These are phyloP conservation scores for Yamadazyma pseudoaaseri DNA, from an alignment of 1,139 yeast genomes.

Conservation along the genomic window DNA sequence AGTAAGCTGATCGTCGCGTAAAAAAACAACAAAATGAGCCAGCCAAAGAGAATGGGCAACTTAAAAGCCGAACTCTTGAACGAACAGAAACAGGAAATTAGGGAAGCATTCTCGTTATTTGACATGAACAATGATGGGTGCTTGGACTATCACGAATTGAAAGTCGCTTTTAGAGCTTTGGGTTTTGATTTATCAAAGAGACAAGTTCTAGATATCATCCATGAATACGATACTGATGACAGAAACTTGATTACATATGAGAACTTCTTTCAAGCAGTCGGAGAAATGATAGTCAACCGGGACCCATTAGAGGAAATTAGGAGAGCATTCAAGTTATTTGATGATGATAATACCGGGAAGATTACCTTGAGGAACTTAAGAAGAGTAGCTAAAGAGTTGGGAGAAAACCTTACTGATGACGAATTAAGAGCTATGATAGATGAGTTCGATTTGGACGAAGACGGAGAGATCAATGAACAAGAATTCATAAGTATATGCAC, in stretches of 20 bases:
- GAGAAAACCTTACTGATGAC: slow-evolving; percentile 89
- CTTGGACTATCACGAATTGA: slow-evolving; percentile 88
- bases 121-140: slow-evolving; percentile 92
- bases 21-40: slow-evolving; percentile 12
- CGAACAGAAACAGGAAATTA: slow-evolving; percentile 88
- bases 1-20: no score
- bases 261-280: slow-evolving; percentile 77
- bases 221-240: slow-evolving; percentile 79
- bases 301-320: slow-evolving; percentile 93
- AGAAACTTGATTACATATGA: slow-evolving; percentile 73
- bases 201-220: slow-evolving; percentile 78
- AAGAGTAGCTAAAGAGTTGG: slow-evolving; percentile 88
- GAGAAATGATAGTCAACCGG: slow-evolving; percentile 73
- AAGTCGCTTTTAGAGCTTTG: slow-evolving; percentile 88
- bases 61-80: slow-evolving; percentile 69
- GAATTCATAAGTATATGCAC: slow-evolving; percentile 91
- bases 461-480: slow-evolving; percentile 90
- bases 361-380: slow-evolving; percentile 80
- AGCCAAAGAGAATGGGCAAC: slow-evolving; percentile 23
- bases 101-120: slow-evolving; percentile 90
- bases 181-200: slow-evolving; percentile 85
- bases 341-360: slow-evolving; percentile 84
- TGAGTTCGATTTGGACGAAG: slow-evolving; percentile 95
- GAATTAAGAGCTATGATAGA: slow-evolving; percentile 96
- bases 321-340: slow-evolving; percentile 88